A percentile compares a stretch with the other conserved stretches of the same genome.
Evolutionary conservation across 2,329 filamentous ascomycete species (phyloP).

Genomic region (Aspergillus hortae): DNA sequence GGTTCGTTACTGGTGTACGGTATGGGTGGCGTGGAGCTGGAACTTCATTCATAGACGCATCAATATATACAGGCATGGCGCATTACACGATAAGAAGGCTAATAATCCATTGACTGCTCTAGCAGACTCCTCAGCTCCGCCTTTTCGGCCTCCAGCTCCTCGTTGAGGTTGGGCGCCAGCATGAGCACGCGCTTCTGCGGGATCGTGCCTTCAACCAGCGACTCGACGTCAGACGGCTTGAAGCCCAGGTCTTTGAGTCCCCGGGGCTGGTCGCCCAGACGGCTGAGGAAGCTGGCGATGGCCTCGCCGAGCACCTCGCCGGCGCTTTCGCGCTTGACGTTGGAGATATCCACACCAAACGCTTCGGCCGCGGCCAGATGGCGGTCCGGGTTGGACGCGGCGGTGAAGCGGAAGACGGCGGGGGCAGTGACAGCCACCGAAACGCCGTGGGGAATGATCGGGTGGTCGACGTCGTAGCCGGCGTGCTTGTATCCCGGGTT

Average conservation of each 20-base stretch:
- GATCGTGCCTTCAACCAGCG: slow-evolving; percentile 87
- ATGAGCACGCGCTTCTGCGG: slow-evolving; percentile 88
- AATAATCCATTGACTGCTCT: slow-evolving; percentile 59
- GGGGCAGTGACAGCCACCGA: slow-evolving; percentile 91
- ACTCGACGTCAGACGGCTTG: slow-evolving; percentile 68
- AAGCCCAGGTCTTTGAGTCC: slow-evolving; percentile 86
- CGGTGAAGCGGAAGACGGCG: slow-evolving; percentile 91
- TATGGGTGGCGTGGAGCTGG: too few relatives aligned
- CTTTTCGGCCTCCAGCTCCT: slow-evolving; percentile 65
- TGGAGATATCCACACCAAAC: slow-evolving; percentile 84
- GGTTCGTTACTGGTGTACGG: background rate
- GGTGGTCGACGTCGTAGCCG: slow-evolving; percentile 73
- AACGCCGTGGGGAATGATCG: slow-evolving; percentile 93
- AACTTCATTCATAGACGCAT: too few relatives aligned
- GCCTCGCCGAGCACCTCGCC: slow-evolving; percentile 86
- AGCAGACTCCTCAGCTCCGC: slow-evolving; percentile 69
- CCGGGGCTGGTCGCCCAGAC: slow-evolving; percentile 83
- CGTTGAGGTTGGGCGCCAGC: slow-evolving; percentile 77
- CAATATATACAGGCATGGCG: too few relatives aligned
- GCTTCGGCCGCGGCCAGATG: slow-evolving; percentile 85
- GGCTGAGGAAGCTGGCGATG: slow-evolving; percentile 72
- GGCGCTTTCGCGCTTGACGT: slow-evolving; percentile 83
- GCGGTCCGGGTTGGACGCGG: slow-evolving; percentile 82
- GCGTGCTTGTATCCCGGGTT: slow-evolving; percentile 86
- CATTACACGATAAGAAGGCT: slow-evolving; percentile 7